phyloP scores from a whole-genome alignment of 2,329 filamentous ascomycete genomes.

The Diaporthe vexans region DNA sequence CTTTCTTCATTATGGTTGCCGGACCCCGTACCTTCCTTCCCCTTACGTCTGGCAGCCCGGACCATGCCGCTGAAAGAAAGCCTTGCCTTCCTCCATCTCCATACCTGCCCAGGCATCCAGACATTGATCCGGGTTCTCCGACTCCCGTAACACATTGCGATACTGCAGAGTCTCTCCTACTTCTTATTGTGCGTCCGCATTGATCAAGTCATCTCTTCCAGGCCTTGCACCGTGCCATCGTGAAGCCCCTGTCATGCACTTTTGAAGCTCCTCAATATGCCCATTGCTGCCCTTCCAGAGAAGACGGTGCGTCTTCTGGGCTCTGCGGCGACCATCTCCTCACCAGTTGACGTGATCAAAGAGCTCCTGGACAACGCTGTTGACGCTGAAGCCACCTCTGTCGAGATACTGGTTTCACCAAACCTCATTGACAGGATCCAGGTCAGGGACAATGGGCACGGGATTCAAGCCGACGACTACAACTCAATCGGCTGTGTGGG shows the following conservation, averaged over 20 bases:
- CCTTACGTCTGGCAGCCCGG: neutral
- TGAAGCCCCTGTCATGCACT: neutral
- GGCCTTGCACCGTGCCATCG: neutral
- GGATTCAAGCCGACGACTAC: slow-evolving; percentile 75
- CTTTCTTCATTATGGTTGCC: neutral
- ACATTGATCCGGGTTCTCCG: neutral
- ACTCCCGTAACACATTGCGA: neutral
- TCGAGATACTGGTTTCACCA: slow-evolving; percentile 74
- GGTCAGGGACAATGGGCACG: slow-evolving; percentile 80
- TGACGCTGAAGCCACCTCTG: slow-evolving; percentile 76
- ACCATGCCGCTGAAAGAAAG: neutral
- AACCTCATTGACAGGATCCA: slow-evolving; percentile 79
- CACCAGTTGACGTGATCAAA: slow-evolving; percentile 75
- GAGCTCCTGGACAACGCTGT: slow-evolving; percentile 84
- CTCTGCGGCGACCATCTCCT: slow-evolving; percentile 71
- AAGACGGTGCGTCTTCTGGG: slow-evolving; percentile 69
- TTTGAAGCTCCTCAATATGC: slow-evolving; percentile 52
- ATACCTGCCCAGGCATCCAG: neutral
- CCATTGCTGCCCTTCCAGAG: slow-evolving; percentile 64
- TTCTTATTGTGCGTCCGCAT: neutral
- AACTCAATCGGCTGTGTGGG: slow-evolving; percentile 73
- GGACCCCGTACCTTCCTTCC: slow-evolving; percentile 28
- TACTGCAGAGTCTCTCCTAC: neutral
- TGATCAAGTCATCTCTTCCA: neutral
- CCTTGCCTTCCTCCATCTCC: neutral